phyloP scores from a whole-genome alignment of 768 basidiomycete genomes.

The Auricularia sp. region DNA sequence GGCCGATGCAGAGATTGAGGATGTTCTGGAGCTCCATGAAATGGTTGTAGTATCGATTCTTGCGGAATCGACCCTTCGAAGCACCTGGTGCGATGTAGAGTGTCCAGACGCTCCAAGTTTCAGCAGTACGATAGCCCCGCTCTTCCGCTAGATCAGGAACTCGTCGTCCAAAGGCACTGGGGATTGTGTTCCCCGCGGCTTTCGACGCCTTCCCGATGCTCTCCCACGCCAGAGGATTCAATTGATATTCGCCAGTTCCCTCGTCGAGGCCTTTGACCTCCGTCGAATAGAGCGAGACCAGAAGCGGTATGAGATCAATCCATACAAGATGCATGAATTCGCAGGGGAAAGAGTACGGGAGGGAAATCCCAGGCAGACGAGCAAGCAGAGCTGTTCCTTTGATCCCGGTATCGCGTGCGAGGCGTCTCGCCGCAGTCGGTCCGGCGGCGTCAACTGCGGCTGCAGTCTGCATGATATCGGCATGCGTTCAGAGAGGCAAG shows the following conservation, averaged over 20 bases:
- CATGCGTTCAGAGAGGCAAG: conserved; percentile 28
- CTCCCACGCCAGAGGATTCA: conserved; percentile 29
- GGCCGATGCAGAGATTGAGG: conserved; percentile 28
- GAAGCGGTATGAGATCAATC: conserved; percentile 34
- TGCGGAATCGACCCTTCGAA: conserved; percentile 7
- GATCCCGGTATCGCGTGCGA: conserved; percentile 30
- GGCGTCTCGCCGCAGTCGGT: conserved; percentile 19
- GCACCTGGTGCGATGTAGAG: conserved; percentile 14
- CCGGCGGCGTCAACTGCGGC: conserved; percentile 15
- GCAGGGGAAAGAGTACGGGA: conserved; percentile 19
- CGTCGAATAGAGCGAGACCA: conserved; percentile 33
- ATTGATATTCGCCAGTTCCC: conserved; percentile 20
- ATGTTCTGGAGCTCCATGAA: conserved; percentile 31
- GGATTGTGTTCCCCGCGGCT: conserved; percentile 14
- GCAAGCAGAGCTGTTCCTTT: conserved; percentile 25
- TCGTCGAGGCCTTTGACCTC: conserved; percentile 31
- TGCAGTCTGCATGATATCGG: conserved; percentile 19
- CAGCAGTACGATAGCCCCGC: conserved; percentile 11
- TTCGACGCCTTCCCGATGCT: conserved; percentile 27
- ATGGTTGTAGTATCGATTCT: conserved; percentile 29
- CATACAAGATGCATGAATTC: conserved; percentile 43
- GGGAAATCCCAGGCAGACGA: conserved; percentile 11
- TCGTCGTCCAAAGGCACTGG: conserved; percentile 18
- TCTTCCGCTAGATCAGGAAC: conserved; percentile 19
- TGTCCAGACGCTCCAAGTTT: conserved; percentile 17